Percentiles rank a stretch among this genome's conserved stretches.
Evolutionary conservation across 331 rosid species (phyloP).

Genomic region (Cydonia oblonga): DNA sequence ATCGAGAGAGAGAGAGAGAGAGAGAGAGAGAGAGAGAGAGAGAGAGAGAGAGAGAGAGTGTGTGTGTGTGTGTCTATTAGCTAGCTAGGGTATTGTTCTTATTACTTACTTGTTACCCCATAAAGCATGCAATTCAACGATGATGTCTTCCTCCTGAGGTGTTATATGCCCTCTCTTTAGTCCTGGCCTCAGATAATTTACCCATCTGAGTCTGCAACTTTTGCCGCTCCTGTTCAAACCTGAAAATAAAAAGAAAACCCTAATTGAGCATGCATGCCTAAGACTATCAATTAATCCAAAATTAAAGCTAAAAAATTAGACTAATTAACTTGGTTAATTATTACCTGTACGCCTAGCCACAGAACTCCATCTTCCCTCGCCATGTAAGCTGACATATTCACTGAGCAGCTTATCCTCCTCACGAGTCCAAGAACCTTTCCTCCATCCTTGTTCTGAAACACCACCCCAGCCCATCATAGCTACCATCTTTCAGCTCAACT

Average conservation of each 20-base stretch:
- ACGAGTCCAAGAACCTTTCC: slow-evolving; percentile 71
- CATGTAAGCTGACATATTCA: slow-evolving; percentile 42
- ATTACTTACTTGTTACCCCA: slow-evolving; percentile 67
- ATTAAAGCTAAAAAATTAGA: background rate
- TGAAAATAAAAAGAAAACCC: slow-evolving; percentile 3
- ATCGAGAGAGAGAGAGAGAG: background rate
- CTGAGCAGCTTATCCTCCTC: slow-evolving; percentile 57
- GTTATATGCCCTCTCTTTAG: slow-evolving; percentile 57
- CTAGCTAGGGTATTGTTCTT: background rate
- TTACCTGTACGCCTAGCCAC: slow-evolving; percentile 42
- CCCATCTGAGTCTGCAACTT: slow-evolving; percentile 78
- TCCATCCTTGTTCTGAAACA: slow-evolving; percentile 31
- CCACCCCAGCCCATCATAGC: slow-evolving; percentile 15
- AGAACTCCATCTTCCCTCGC: slow-evolving; percentile 58
- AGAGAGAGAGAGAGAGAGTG: background rate
- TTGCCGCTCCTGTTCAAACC: slow-evolving; percentile 66
- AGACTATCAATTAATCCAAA: background rate
- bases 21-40: background rate
- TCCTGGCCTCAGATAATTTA: slow-evolving; percentile 63
- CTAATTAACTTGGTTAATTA: background rate
- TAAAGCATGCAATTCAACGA: slow-evolving; percentile 47
- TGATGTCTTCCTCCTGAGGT: slow-evolving; percentile 47
- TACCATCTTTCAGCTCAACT: slow-evolving; percentile 2
- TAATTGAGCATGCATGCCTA: background rate
- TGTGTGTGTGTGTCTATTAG: no score